A percentile compares a stretch with the other conserved stretches of the same genome.
Evolutionary conservation across 306 rosid species (phyloP).

Genomic region (Astragalus glycyphyllos): DNA sequence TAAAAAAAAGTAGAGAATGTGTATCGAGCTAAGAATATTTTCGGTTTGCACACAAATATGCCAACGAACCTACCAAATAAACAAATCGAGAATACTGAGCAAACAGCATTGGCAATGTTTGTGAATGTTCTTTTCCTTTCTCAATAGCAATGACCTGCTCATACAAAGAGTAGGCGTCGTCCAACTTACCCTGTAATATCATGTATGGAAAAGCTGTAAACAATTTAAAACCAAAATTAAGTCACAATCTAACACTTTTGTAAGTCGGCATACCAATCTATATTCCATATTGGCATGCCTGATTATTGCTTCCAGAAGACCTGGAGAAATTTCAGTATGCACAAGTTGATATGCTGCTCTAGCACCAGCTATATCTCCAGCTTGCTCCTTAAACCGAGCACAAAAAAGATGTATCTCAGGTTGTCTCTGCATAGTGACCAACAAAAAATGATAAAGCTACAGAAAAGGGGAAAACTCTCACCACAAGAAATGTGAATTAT

Average conservation of each 20-base stretch:
- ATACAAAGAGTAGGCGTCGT: slow-evolving; percentile 78
- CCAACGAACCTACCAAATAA: slow-evolving; percentile 70
- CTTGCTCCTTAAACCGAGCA: slow-evolving; percentile 93
- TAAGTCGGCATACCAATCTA: slow-evolving; percentile 71
- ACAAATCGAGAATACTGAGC: slow-evolving; percentile 91
- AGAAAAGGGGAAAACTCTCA: background rate
- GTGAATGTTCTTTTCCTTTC: slow-evolving; percentile 96
- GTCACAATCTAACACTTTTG: slow-evolving; percentile 26
- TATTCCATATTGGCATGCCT: slow-evolving; percentile 94
- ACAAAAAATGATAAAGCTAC: slow-evolving; percentile 17
- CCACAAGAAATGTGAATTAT: background rate
- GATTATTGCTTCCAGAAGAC: slow-evolving; percentile 96
- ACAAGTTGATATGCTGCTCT: slow-evolving; percentile 93
- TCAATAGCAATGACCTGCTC: slow-evolving; percentile 97
- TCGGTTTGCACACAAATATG: slow-evolving; percentile 1
- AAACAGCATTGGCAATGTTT: slow-evolving; percentile 74
- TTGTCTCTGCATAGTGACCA: slow-evolving; percentile 69
- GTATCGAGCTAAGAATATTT: background rate
- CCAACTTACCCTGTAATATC: slow-evolving; percentile 76
- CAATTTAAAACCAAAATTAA: slow-evolving; percentile 26
- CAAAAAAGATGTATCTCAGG: slow-evolving; percentile 95
- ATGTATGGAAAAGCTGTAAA: slow-evolving; percentile 40
- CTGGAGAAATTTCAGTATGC: slow-evolving; percentile 91
- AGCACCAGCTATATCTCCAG: slow-evolving; percentile 83
- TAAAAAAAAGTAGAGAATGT: too few relatives aligned